Base-by-base conservation (phyloP, 768 basidiomycete species). In the Lactarius psammicola region DNA sequence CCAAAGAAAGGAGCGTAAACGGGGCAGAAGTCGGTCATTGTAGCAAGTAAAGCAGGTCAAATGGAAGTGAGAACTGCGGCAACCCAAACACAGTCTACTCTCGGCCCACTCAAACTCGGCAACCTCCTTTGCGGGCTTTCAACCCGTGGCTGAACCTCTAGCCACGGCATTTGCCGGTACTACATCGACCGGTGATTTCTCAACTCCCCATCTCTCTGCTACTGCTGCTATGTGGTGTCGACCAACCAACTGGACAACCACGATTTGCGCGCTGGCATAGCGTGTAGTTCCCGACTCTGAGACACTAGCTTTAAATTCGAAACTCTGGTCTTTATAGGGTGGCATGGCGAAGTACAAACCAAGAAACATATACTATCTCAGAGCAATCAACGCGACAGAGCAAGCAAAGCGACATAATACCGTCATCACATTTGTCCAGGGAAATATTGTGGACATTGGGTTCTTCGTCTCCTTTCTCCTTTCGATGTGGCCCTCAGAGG, bases 1-100 rank as follows among this genome's bases (percentile, higher is more conserved):
- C 94, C 94, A 73, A 99, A 99, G 83, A 98, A 98, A 71, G 96
- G 96, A 64, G 96, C 92, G 79, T 98, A 98, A 60, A 96, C 94
- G 23, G 92, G 92, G 78, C 92, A 94, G 68, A 90, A 81, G 72
- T 94, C 92, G 74, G 89, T 86, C 87, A 89, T 89, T 65, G 59
- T 65, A 40, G 28, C 11, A n/a, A 46, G 17, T 60, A 36, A 40
- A 26, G 64, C 13, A 5, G 33, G 28, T 57, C 0, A 8, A 51
- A 26, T 51, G 26, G 23, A 6, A 23, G 23, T 51, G 30, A 33
- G 8, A 23, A 10, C 28, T 30, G 55, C 31, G 55, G 20, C 46
- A 26, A 28, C 30, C 18, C 30, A 56, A 56, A 56, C 30, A 38
- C n/a, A 11, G 51, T 10, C 9, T 7, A 23, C 28, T n/a, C 26